phyloP scores from a whole-genome alignment of 2,329 filamentous ascomycete genomes.

The Mycogone perniciosa region DNA sequence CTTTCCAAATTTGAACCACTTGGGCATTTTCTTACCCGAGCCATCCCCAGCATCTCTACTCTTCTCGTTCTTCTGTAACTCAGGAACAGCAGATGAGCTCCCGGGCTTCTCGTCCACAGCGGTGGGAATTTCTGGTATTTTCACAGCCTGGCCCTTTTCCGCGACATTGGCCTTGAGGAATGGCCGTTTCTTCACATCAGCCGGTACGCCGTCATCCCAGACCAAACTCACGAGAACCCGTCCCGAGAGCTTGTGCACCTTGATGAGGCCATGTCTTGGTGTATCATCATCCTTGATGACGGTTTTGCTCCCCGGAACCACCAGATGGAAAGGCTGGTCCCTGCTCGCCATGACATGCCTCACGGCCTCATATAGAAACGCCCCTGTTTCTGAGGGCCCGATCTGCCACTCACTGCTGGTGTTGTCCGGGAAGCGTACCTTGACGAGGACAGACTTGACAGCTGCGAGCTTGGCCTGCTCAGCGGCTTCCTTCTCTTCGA shows the following conservation, averaged over 20 bases:
- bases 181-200: conserved; percentile 45
- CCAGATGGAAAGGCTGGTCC: conserved; percentile 64
- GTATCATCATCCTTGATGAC: conserved; percentile 42
- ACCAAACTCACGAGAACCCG: conserved; percentile 69
- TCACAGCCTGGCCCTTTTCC: conserved; percentile 58
- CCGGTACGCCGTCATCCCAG: conserved; percentile 62
- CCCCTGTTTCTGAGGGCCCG: conserved; percentile 59
- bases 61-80: conserved; percentile 28
- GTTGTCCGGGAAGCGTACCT: conserved; percentile 83
- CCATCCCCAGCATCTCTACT: conserved; percentile 33
- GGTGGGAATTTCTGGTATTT: conserved; percentile 51
- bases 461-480: conserved; percentile 59
- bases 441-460: conserved; percentile 64
- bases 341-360: conserved; percentile 60
- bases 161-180: conserved; percentile 55
- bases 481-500: conserved; percentile 61
- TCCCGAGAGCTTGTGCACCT: conserved; percentile 62
- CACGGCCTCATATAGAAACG: conserved; percentile 68
- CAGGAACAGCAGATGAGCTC: conserved; percentile 18
- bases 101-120: conserved; percentile 32
- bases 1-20: conserved; percentile 69
- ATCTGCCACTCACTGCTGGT: conserved; percentile 70
- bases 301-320: conserved; percentile 51
- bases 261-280: conserved; percentile 55
- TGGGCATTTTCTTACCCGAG: conserved; percentile 49